Percentiles rank a stretch among this genome's conserved stretches.
Conservation (phyloP, 495 filamentous ascomycete genomes). For the Aspergillus cristatus region DNA sequence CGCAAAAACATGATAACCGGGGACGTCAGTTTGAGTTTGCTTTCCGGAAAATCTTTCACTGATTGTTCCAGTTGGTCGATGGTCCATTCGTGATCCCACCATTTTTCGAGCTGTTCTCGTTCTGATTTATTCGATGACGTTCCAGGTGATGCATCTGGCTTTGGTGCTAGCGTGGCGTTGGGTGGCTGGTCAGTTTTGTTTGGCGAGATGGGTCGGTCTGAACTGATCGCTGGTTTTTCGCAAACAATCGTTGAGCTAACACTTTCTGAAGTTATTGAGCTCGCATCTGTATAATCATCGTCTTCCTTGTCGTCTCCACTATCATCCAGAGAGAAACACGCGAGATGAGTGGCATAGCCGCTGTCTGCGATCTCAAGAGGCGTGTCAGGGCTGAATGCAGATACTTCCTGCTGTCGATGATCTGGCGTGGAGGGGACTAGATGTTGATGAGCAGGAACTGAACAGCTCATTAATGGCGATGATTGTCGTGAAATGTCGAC, state of each 20-base stretch:
- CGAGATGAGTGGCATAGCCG: conserved; percentile 27
- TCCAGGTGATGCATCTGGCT: conserved; percentile 16
- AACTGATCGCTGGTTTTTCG: conserved; percentile 15
- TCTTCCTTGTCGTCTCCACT: conserved; percentile 20
- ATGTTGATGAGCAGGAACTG: conserved; percentile 16
- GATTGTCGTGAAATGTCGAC: conserved; percentile 38
- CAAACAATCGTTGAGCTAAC: conserved; percentile 19
- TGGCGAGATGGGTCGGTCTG: conserved; percentile 10
- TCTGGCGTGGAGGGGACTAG: conserved; percentile 29
- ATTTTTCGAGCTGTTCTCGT: conserved; percentile 25
- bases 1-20: conserved; percentile 35
- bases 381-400: conserved; percentile 39
- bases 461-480: conserved; percentile 19
- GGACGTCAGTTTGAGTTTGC: conserved; percentile 36
- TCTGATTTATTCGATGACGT: conserved; percentile 19
- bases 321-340: conserved; percentile 18
- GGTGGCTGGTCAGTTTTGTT: conserved; percentile 17
- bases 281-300: conserved; percentile 23
- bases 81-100: conserved; percentile 39
- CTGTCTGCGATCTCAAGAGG: conserved; percentile 32
- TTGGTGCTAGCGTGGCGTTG: conserved; percentile 7
- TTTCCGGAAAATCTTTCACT: conserved; percentile 32
- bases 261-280: conserved; percentile 24
- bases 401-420: conserved; percentile 32
- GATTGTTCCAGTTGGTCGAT: conserved; percentile 36